phyloP scores from a whole-genome alignment of 176 grass and related monocot species.

The Avena sativa region DNA sequence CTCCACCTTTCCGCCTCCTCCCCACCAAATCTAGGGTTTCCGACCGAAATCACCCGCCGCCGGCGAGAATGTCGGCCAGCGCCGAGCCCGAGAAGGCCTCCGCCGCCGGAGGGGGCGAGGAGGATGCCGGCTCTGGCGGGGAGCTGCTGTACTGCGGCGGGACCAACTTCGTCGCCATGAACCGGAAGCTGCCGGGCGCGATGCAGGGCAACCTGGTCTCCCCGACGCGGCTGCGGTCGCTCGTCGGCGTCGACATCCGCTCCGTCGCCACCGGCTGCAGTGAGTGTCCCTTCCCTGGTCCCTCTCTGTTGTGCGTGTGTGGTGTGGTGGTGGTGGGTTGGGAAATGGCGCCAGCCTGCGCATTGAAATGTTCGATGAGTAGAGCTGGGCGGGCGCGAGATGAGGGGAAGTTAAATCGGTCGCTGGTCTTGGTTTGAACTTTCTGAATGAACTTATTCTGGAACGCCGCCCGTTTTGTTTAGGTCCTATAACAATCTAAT shows the following conservation, averaged over 20 bases:
- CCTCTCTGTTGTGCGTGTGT: neutral
- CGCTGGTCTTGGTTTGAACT: neutral
- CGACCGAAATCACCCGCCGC: conserved; percentile 42
- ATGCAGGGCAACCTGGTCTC: conserved; percentile 66
- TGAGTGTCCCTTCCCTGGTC: conserved; percentile 32
- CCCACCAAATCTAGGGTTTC: conserved; percentile 64
- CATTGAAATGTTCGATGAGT: neutral
- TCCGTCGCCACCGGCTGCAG: conserved; percentile 92
- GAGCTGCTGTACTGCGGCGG: conserved; percentile 90
- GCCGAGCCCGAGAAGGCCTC: conserved; percentile 49
- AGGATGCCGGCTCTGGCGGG: conserved; percentile 47
- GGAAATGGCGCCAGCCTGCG: neutral
- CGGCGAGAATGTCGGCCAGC: conserved; percentile 66
- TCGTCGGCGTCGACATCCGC: conserved; percentile 80
- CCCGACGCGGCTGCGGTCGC: conserved; percentile 76
- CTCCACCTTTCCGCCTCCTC: conserved; percentile 43
- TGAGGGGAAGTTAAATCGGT: neutral
- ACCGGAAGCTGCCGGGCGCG: conserved; percentile 56
- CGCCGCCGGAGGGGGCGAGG: conserved; percentile 1
- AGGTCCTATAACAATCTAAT: neutral
- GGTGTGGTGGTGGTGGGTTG: neutral
- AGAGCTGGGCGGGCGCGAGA: neutral
- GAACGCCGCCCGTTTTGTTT: neutral
- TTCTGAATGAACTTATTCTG: neutral
- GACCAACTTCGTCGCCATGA: conserved; percentile 75